Conservation (phyloP, 1,284 basidiomycete genomes). For the Melanopsichium pennsylvanicum region DNA sequence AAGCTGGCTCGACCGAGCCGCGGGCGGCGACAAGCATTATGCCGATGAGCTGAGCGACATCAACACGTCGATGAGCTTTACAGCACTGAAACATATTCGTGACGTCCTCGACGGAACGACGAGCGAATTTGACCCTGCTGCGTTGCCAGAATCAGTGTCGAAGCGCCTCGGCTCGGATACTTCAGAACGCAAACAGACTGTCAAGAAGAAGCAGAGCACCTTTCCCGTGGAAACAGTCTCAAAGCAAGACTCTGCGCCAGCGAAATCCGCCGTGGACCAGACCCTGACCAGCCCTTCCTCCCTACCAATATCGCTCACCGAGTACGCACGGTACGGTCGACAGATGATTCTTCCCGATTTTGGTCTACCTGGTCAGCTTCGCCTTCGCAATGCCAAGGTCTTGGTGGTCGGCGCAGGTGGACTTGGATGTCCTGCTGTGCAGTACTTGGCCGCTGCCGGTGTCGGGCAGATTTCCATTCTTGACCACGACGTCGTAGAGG, state of each 20-base stretch:
- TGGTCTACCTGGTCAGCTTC: conserved; percentile 80
- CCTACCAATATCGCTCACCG: conserved; percentile 68
- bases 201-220: neutral
- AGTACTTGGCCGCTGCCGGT: conserved; percentile 90
- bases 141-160: conserved; percentile 9
- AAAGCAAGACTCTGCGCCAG: neutral
- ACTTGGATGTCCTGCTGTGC: conserved; percentile 91
- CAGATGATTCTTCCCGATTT: conserved; percentile 95
- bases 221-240: no score
- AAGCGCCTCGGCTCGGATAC: neutral
- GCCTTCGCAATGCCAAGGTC: conserved; percentile 77
- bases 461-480: conserved; percentile 86
- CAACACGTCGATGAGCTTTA: conserved; percentile 49
- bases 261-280: neutral
- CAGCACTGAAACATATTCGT: conserved; percentile 55
- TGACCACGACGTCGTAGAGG: conserved; percentile 88
- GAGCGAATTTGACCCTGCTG: conserved; percentile 49
- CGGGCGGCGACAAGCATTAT: neutral
- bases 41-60: conserved; percentile 24
- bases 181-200: neutral
- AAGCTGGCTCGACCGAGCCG: conserved; percentile 24
- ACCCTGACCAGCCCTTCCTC: neutral
- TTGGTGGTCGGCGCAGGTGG: conserved; percentile 94
- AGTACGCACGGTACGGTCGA: conserved; percentile 90
- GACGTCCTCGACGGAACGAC: conserved; percentile 52